Percentiles rank a stretch among this genome's conserved stretches.
These are phyloP conservation scores for Jamesozyma spencerorum DNA, from an alignment of 805 yeast genomes.

Conservation along the genomic window DNA sequence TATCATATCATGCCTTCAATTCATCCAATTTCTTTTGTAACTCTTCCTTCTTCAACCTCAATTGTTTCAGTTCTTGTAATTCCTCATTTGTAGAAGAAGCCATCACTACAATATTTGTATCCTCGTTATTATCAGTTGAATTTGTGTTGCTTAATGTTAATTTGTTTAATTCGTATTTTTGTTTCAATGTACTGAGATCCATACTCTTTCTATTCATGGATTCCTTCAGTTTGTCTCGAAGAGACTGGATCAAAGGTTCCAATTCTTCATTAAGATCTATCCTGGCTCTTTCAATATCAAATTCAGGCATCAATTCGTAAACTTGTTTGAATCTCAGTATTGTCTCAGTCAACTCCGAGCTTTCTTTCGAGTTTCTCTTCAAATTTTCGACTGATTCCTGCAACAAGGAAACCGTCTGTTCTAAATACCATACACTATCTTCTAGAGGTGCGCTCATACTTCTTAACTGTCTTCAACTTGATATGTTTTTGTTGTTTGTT, in stretches of 20 bases:
- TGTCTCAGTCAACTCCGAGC: constrained; percentile 16
- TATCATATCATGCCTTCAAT: not conserved
- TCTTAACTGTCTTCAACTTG: too few relatives aligned
- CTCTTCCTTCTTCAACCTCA: constrained; percentile 18
- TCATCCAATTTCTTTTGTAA: constrained; percentile 11
- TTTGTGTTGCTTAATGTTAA: constrained; percentile 17
- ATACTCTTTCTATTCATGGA: constrained; percentile 19
- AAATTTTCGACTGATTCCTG: constrained; percentile 16
- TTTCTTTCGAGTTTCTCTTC: constrained; percentile 13
- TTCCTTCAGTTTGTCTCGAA: constrained; percentile 22
- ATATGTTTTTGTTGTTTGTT: not conserved
- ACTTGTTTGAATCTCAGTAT: constrained; percentile 23
- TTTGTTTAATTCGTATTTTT: constrained; percentile 24
- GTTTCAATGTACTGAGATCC: constrained; percentile 24
- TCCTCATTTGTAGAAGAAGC: constrained; percentile 28
- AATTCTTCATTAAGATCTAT: constrained; percentile 27
- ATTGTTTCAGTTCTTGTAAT: constrained; percentile 19
- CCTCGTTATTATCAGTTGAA: constrained; percentile 1
- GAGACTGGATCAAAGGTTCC: constrained; percentile 23
- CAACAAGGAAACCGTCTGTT: constrained; percentile 15
- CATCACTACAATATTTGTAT: constrained; percentile 21
- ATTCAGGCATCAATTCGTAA: constrained; percentile 26
- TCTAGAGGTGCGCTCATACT: constrained; percentile 21
- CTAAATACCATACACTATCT: constrained; percentile 17
- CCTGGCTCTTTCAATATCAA: constrained; percentile 28